These are phyloP conservation scores for Boletus albobrunnescens DNA, from an alignment of 1,284 basidiomycete genomes.

Conservation along the genomic window DNA sequence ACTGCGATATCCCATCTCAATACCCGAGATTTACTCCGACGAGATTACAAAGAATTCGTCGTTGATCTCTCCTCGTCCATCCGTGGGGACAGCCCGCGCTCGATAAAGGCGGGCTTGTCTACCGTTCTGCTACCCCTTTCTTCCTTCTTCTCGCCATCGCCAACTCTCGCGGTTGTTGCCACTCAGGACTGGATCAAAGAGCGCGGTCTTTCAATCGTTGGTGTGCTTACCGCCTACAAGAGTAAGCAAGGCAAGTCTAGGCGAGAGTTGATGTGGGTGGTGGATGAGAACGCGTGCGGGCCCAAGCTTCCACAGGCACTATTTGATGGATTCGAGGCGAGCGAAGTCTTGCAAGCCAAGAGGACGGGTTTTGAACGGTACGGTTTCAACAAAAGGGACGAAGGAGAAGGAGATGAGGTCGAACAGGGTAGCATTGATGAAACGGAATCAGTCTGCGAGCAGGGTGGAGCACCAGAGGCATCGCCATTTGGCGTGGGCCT, in stretches of 20 bases:
- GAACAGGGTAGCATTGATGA: constrained; percentile 30
- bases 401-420: constrained; percentile 32
- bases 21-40: constrained; percentile 73
- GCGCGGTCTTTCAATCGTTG: constrained; percentile 60
- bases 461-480: constrained; percentile 6
- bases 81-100: constrained; percentile 35
- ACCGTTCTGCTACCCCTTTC: constrained; percentile 73
- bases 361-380: constrained; percentile 36
- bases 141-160: constrained; percentile 29
- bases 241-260: constrained; percentile 49
- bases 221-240: constrained; percentile 71
- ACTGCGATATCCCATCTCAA: constrained; percentile 63
- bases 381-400: constrained; percentile 30
- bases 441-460: constrained; percentile 26
- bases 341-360: constrained; percentile 48
- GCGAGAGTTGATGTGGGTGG: constrained; percentile 67
- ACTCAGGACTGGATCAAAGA: constrained; percentile 64
- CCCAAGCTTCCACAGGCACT: constrained; percentile 30
- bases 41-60: constrained; percentile 91
- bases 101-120: constrained; percentile 58
- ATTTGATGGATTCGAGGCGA: constrained; percentile 52
- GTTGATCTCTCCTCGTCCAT: constrained; percentile 40
- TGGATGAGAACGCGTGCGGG: constrained; percentile 37
- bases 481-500: constrained; percentile 30
- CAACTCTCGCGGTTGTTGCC: constrained; percentile 41